Percentiles rank a stretch among this genome's conserved stretches.
Conservation (phyloP, 345 rosid genomes). For the Gossypium anomalum region DNA sequence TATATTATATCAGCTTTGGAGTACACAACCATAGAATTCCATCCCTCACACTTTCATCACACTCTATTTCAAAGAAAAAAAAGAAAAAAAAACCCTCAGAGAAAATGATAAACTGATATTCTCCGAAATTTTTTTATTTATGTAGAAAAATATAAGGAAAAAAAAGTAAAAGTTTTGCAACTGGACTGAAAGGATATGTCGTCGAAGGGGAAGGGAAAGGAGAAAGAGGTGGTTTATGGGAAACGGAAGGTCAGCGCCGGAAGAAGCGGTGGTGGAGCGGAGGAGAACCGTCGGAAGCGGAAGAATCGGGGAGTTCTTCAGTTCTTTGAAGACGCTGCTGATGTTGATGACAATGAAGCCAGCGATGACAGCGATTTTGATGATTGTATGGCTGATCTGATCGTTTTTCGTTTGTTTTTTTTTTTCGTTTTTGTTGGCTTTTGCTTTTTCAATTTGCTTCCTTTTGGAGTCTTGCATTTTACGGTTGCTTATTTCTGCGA, state of each 20-base stretch:
- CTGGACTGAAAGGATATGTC: conserved; percentile 10
- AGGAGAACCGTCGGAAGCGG: conserved; percentile 35
- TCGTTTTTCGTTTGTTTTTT: not conserved
- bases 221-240: conserved; percentile 36
- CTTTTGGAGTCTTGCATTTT: conserved; percentile 14
- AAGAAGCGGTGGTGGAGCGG: conserved; percentile 20
- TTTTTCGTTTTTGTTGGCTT: not conserved
- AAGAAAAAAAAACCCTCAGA: not conserved
- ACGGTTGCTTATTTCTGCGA: not conserved
- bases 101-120: not conserved
- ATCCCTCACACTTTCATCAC: not conserved
- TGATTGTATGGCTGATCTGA: conserved; percentile 23
- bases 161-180: not conserved
- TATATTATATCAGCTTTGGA: not conserved
- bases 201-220: conserved; percentile 40
- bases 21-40: not conserved
- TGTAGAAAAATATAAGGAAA: not conserved
- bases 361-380: conserved; percentile 38
- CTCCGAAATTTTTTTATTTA: not conserved
- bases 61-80: not conserved
- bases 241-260: conserved; percentile 30
- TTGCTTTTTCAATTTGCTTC: not conserved
- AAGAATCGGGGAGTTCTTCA: conserved; percentile 48
- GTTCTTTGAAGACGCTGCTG: conserved; percentile 65
- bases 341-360: conserved; percentile 33